phyloP scores from a whole-genome alignment of 257 asterid genomes.

The Solanum corneliomulleri region DNA sequence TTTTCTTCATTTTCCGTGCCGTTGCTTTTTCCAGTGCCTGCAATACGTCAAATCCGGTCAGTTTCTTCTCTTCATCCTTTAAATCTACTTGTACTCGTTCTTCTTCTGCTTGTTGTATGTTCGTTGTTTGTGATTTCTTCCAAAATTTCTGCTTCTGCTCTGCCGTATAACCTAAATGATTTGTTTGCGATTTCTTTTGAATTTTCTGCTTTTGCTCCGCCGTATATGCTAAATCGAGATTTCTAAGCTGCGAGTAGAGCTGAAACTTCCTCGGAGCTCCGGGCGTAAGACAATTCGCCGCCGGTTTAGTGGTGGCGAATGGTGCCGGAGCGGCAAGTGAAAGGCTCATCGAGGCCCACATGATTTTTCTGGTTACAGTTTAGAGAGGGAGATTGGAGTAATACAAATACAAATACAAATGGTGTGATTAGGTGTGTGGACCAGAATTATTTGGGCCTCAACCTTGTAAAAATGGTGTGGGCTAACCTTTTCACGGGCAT shows the following conservation, averaged over 20 bases:
- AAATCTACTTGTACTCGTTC: not conserved
- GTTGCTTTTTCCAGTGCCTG: conserved; percentile 40
- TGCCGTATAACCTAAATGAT: not conserved
- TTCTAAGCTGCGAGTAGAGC: not conserved
- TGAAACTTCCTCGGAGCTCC: not conserved
- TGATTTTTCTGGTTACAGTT: not conserved
- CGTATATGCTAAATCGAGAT: not conserved
- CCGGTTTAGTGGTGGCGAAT: not conserved
- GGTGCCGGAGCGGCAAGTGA: not conserved
- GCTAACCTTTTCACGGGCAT: not conserved
- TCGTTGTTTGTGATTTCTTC: not conserved
- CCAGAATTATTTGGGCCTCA: not conserved
- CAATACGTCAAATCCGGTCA: conserved; percentile 47
- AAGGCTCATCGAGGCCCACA: not conserved
- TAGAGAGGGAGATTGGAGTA: not conserved
- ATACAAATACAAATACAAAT: not conserved
- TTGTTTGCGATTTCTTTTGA: not conserved
- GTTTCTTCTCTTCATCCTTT: not conserved
- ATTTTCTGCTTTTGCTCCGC: not conserved
- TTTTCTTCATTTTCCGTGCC: conserved; percentile 15
- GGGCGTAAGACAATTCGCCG: not conserved
- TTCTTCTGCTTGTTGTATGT: not conserved
- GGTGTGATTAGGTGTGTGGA: not conserved
- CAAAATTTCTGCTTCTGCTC: not conserved
- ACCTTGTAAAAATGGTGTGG: not conserved